These are phyloP conservation scores for Volvox reticuliferus DNA, from an alignment of 139 green algal species.

Conservation along the genomic window DNA sequence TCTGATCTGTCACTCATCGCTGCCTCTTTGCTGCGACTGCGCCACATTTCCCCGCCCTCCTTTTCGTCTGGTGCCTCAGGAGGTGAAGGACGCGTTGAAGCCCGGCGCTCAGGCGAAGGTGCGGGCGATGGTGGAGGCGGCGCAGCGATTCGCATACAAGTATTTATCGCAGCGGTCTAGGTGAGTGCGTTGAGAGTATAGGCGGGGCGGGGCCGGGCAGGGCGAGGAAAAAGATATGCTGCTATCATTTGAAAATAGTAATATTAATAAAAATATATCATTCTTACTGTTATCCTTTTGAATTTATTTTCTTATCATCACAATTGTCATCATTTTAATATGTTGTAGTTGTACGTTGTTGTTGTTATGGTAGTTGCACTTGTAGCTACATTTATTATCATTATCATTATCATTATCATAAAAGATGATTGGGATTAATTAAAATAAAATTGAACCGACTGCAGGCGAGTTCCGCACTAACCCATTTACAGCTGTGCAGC, in stretches of 20 bases:
- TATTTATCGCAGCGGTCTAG: conserved; percentile 30
- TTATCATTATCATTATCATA: too few species aligned
- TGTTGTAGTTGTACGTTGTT: too few species aligned
- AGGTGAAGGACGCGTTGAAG: neutral
- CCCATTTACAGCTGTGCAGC: too few species aligned
- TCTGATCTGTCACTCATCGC: too few species aligned
- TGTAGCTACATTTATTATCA: too few species aligned
- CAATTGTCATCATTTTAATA: too few species aligned
- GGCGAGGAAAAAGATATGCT: neutral
- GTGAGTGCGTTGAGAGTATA: neutral
- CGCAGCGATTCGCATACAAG: conserved; percentile 27
- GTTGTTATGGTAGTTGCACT: too few species aligned
- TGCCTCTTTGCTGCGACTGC: too few species aligned
- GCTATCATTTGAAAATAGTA: neutral
- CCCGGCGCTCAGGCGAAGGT: neutral
- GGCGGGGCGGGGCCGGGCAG: neutral
- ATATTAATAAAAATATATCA: neutral
- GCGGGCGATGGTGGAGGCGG: neutral
- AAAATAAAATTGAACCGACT: too few species aligned
- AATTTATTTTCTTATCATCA: neutral
- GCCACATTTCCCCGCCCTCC: neutral
- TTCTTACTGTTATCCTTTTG: neutral
- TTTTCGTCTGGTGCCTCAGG: neutral
- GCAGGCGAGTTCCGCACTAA: too few species aligned
- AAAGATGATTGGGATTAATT: too few species aligned